Percentiles rank a stretch among this genome's conserved stretches.
Conservation (phyloP, 176 grass and related monocot genomes). For the Aegilops tauschii region DNA sequence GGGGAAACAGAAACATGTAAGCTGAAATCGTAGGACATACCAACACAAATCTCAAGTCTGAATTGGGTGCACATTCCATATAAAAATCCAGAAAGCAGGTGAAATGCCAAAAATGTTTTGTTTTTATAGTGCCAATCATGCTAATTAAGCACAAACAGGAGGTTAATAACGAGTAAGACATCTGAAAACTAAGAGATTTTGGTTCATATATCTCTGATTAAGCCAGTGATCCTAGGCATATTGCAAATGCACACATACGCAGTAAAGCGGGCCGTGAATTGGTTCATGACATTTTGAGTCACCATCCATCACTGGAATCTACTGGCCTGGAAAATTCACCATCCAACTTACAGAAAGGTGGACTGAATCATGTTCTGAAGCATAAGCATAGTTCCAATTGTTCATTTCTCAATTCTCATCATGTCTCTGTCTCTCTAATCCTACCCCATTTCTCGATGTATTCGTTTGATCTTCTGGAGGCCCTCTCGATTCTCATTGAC, state of each 20-base stretch:
- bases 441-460: neutral
- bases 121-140: neutral
- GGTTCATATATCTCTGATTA: neutral
- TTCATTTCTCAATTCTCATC: neutral
- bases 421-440: neutral
- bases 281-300: too few relatives aligned
- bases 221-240: neutral
- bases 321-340: neutral
- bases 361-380: too few relatives aligned
- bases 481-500: too few relatives aligned
- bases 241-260: neutral
- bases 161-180: neutral
- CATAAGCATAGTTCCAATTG: neutral
- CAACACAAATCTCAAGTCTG: neutral
- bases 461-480: neutral
- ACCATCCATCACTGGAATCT: neutral
- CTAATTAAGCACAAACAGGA: neutral
- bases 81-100: neutral
- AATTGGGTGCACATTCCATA: neutral
- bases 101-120: neutral
- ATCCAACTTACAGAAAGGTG: neutral
- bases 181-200: neutral
- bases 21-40: neutral
- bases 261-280: neutral
- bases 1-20: neutral